phyloP scores from a whole-genome alignment of 192 early-diverging fungal genomes.

The Dissophora ornata region DNA sequence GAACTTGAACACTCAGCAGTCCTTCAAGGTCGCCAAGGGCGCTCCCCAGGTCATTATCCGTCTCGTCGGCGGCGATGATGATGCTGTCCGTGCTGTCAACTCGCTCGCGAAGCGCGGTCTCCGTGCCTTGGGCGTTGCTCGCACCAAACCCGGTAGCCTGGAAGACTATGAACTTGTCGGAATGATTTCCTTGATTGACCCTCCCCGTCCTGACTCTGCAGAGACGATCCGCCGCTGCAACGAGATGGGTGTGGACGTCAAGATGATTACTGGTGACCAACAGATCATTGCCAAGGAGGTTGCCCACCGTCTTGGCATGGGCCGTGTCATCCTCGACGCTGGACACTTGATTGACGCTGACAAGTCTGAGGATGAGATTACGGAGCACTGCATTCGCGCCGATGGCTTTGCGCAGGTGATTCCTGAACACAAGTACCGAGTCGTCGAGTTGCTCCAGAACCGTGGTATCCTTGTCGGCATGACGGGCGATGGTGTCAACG shows the following conservation, averaged over 20 bases:
- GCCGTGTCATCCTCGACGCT: constrained; percentile 90
- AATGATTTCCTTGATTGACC: constrained; percentile 92
- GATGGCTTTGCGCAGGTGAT: constrained; percentile 98
- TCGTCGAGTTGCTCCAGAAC: constrained; percentile 94
- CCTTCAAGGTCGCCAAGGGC: constrained; percentile 92
- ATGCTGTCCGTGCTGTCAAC: constrained; percentile 85
- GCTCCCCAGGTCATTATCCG: constrained; percentile 91
- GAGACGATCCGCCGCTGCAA: constrained; percentile 88
- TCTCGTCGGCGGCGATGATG: constrained; percentile 82
- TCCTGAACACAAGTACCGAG: constrained; percentile 97
- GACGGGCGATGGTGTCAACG: constrained; percentile 98
- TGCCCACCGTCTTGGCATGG: constrained; percentile 90
- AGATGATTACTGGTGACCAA: constrained; percentile 98
- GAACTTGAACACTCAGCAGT: constrained; percentile 80
- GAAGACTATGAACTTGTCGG: constrained; percentile 85
- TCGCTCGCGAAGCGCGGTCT: constrained; percentile 81
- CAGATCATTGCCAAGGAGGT: constrained; percentile 95
- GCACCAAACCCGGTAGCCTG: constrained; percentile 72
- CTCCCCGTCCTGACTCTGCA: constrained; percentile 89
- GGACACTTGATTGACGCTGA: constrained; percentile 82
- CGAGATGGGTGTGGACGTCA: constrained; percentile 89
- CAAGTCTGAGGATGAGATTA: constrained; percentile 81
- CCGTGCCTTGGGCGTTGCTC: constrained; percentile 94
- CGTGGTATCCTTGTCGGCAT: constrained; percentile 86
- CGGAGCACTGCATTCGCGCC: constrained; percentile 84